Percentiles rank a stretch among this genome's conserved stretches.
Conservation (phyloP, 352 stramenopile genomes). For the Halophytophthora polymorphica region DNA sequence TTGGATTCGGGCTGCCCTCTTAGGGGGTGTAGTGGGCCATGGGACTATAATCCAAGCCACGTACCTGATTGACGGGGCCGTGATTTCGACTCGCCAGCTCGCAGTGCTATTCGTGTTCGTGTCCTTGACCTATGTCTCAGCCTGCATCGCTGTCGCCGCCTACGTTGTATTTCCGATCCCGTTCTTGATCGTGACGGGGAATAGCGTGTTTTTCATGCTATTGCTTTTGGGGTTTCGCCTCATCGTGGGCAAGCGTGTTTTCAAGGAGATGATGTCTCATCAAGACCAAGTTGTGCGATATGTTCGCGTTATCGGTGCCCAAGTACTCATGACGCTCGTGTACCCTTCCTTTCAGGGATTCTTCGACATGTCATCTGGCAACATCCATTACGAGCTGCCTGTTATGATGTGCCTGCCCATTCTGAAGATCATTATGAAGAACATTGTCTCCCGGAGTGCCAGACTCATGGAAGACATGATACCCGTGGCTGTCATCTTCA, state of each 20-base stretch:
- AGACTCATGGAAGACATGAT: slow-evolving; percentile 28
- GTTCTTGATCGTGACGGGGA: slow-evolving; percentile 20
- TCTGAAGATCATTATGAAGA: slow-evolving; percentile 26
- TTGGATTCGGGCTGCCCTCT: slow-evolving; percentile 22
- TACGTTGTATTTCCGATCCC: slow-evolving; percentile 23
- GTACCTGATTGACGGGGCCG: slow-evolving; percentile 11
- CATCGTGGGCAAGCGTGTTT: slow-evolving; percentile 1
- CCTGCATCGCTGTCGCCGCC: slow-evolving; percentile 10
- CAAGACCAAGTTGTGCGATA: slow-evolving; percentile 5
- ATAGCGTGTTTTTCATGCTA: slow-evolving; percentile 10
- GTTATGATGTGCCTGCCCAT: slow-evolving; percentile 20
- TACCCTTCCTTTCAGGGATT: slow-evolving; percentile 17
- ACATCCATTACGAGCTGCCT: slow-evolving; percentile 15
- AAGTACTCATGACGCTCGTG: slow-evolving; percentile 14
- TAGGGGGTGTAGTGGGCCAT: slow-evolving; percentile 11
- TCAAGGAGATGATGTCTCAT: slow-evolving; percentile 9
- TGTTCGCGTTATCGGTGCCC: slow-evolving; percentile 8
- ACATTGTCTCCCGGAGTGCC: slow-evolving; percentile 14
- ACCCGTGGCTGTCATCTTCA: slow-evolving; percentile 31
- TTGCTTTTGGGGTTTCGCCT: not conserved
- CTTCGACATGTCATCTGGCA: slow-evolving; percentile 5
- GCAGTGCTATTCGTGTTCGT: not conserved
- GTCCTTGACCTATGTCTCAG: not conserved
- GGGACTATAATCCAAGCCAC: slow-evolving; percentile 13
- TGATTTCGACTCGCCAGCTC: slow-evolving; percentile 7